Conservation (phyloP, 202 grass and related monocot genomes). For the Cymbopogon flexuosus region DNA sequence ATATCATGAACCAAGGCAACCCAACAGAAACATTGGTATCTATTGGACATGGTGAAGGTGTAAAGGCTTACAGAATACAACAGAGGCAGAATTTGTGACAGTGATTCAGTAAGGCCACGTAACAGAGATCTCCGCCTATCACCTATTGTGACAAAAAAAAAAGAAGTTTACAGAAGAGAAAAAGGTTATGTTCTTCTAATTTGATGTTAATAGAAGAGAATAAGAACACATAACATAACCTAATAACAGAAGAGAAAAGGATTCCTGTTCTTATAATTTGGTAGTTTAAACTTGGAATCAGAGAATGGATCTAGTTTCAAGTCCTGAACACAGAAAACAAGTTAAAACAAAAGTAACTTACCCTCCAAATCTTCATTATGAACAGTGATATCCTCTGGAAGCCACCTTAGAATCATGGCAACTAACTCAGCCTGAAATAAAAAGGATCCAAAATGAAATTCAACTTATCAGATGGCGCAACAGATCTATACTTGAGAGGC, state of each 20-base stretch:
- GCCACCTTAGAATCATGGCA: conserved; percentile 93
- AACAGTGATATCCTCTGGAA: conserved; percentile 98
- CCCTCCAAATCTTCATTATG: conserved; percentile 98
- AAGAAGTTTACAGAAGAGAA: conserved; percentile 15
- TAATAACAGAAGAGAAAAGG: not conserved
- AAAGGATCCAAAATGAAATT: conserved; percentile 28
- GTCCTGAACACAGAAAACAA: not conserved
- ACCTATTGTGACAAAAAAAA: conserved; percentile 47
- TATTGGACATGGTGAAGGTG: conserved; percentile 7
- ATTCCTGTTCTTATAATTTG: conserved; percentile 21
- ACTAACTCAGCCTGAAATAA: conserved; percentile 82
- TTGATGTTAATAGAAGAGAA: conserved; percentile 10
- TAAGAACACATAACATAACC: not conserved
- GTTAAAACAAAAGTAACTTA: conserved; percentile 22
- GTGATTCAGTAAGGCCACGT: conserved; percentile 84
- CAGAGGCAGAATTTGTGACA: conserved; percentile 78
- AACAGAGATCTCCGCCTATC: conserved; percentile 78
- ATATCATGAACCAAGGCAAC: not conserved
- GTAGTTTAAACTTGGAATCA: not conserved
- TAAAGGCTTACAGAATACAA: conserved; percentile 71
- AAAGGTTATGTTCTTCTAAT: not conserved
- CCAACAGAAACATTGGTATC: not conserved
- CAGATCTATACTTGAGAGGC: conserved; percentile 13
- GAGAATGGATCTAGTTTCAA: not conserved
- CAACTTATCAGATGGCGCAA: conserved; percentile 13